phyloP scores from a whole-genome alignment of 352 stramenopile species.

The Pythium brachiatum region DNA sequence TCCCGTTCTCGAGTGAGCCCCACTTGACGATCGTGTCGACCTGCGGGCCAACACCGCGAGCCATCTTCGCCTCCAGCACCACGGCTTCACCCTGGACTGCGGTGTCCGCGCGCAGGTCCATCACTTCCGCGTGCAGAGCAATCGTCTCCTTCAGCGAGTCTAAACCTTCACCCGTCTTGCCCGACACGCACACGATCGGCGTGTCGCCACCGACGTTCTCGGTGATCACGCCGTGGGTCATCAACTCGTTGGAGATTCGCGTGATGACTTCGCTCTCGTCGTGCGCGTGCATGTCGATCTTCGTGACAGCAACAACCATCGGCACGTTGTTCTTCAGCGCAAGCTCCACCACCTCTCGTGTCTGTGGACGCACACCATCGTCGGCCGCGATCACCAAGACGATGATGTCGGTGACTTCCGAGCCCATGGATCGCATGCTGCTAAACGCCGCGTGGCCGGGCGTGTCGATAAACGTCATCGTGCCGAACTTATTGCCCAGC shows the following conservation, averaged over 20 bases:
- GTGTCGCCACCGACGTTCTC: slow-evolving; percentile 95
- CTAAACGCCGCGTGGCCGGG: slow-evolving; percentile 99
- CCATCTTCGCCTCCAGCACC: slow-evolving; percentile 96
- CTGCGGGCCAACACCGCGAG: slow-evolving; percentile 92
- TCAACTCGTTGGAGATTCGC: slow-evolving; percentile 85
- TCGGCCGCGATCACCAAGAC: slow-evolving; percentile 98
- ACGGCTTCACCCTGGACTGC: slow-evolving; percentile 89
- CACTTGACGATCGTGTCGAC: slow-evolving; percentile 96
- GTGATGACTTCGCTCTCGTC: slow-evolving; percentile 62
- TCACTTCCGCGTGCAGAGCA: slow-evolving; percentile 94
- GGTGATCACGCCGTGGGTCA: slow-evolving; percentile 91
- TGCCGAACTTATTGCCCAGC: slow-evolving; percentile 80
- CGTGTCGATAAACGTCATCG: slow-evolving; percentile 98
- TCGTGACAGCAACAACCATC: slow-evolving; percentile 97
- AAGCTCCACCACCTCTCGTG: slow-evolving; percentile 93
- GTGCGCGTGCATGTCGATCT: slow-evolving; percentile 91
- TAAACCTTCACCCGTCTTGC: slow-evolving; percentile 93
- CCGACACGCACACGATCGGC: slow-evolving; percentile 94
- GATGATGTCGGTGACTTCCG: slow-evolving; percentile 97
- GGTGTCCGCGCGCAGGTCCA: slow-evolving; percentile 94
- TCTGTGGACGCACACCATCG: slow-evolving; percentile 98
- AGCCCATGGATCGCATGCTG: slow-evolving; percentile 96
- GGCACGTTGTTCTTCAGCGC: slow-evolving; percentile 94
- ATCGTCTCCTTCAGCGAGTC: slow-evolving; percentile 97
- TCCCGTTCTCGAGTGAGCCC: slow-evolving; percentile 93